Percentiles rank a stretch among this genome's conserved stretches.
These are phyloP conservation scores for Scheffersomyces cryptocercus DNA, from an alignment of 1,139 yeast species.

Conservation along the genomic window DNA sequence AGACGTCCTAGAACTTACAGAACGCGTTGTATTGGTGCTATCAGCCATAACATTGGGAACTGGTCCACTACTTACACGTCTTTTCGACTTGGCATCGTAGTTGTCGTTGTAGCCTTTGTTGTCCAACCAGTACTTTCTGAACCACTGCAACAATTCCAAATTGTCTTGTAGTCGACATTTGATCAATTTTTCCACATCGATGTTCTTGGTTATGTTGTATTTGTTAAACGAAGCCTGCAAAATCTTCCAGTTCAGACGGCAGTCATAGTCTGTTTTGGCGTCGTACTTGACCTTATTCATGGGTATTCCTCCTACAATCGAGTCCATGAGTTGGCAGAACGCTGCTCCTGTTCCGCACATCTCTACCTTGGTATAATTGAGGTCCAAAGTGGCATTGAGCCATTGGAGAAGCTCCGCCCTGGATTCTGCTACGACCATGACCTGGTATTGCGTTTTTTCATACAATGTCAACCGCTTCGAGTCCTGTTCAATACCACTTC, in stretches of 20 bases:
- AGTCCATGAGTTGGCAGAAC: slow-evolving; percentile 88
- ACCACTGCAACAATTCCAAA: slow-evolving; percentile 91
- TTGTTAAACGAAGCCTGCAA: slow-evolving; percentile 74
- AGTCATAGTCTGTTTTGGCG: slow-evolving; percentile 69
- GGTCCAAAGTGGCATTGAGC: slow-evolving; percentile 71
- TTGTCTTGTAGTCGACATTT: slow-evolving; percentile 94
- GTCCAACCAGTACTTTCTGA: slow-evolving; percentile 79
- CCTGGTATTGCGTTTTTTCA: no score
- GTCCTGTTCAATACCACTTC: no score
- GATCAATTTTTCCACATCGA: slow-evolving; percentile 79
- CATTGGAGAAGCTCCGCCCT: slow-evolving; percentile 83
- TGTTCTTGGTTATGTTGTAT: slow-evolving; percentile 69
- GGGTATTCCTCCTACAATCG: slow-evolving; percentile 79
- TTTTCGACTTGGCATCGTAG: slow-evolving; percentile 61
- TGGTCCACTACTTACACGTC: slow-evolving; percentile 14
- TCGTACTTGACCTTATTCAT: slow-evolving; percentile 74
- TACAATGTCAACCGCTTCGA: no score
- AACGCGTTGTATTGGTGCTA: slow-evolving; percentile 4
- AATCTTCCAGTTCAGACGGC: slow-evolving; percentile 77
- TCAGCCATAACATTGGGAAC: slow-evolving; percentile 8
- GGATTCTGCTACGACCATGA: slow-evolving; percentile 59
- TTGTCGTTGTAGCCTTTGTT: slow-evolving; percentile 58
- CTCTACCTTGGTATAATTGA: slow-evolving; percentile 77
- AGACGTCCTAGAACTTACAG: not conserved
- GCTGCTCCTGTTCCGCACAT: slow-evolving; percentile 97